Conservation (phyloP, 352 stramenopile genomes). For the Pythium sukuiense region DNA sequence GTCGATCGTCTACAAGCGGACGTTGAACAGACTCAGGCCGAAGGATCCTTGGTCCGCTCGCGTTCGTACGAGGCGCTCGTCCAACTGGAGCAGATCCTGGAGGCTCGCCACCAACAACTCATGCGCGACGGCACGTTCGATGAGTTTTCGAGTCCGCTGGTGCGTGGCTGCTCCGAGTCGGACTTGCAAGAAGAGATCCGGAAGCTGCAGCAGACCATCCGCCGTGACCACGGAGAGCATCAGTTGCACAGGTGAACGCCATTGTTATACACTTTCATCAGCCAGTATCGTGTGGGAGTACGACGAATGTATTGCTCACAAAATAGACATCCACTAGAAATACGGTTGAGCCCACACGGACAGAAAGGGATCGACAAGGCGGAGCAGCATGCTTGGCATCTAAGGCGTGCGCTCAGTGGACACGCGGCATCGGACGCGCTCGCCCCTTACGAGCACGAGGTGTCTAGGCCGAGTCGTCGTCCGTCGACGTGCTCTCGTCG, state of each 20-base stretch:
- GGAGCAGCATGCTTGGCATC: constrained; percentile 5
- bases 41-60: constrained; percentile 21
- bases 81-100: constrained; percentile 69
- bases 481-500: background rate
- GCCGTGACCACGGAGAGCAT: constrained; percentile 11
- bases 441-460: background rate
- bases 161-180: constrained; percentile 5
- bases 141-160: background rate
- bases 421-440: background rate
- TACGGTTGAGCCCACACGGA: constrained; percentile 12
- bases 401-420: background rate
- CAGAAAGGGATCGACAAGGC: constrained; percentile 10
- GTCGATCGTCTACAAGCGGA: too few relatives aligned
- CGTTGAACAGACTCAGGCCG: background rate
- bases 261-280: background rate
- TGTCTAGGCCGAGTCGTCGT: constrained; percentile 9
- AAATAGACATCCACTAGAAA: constrained; percentile 22
- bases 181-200: constrained; percentile 35
- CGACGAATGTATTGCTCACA: constrained; percentile 18
- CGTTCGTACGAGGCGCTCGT: constrained; percentile 78
- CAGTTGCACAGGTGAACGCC: background rate
- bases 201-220: constrained; percentile 31
- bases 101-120: constrained; percentile 66
- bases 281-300: constrained; percentile 1
- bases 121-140: constrained; percentile 50